Base-by-base conservation (phyloP, 306 rosid genomes). In the Lathyrus tuberosus region DNA sequence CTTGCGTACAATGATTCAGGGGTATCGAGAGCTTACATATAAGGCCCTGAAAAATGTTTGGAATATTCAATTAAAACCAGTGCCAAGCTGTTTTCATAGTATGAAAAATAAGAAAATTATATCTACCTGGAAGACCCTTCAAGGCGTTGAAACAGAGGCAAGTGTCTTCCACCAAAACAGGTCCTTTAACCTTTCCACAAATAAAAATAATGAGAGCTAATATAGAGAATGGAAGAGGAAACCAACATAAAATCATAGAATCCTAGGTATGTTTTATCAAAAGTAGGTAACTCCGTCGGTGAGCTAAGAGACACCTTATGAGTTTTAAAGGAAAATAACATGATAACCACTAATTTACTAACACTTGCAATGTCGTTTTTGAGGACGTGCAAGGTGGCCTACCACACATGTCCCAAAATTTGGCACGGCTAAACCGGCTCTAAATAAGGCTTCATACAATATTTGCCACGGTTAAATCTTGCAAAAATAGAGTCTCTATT, bases 61-160 rank as follows among this genome's bases (percentile, higher is more conserved):
- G 42, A 82, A 75, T 59, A 76, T 63, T 31, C 35, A 74, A 76
- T 72, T 35, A 77, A 62, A 58, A 22, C 24, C 24, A 78, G 56
- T 15, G 41, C 66, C 30, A 74, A 69, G 62, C n/a, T 49, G 61
- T 26, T 63, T 44, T 70, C 66, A 62, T 6, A 72, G 35, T 37
- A 28, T 47, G 3, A 71, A 53, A 37, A 24, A 74, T 8, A 63
- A 46, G 38, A 56, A 80, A 61, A 40, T 17, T 42, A 75, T 43
- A 74, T 59, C 59, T 62, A 94, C 98, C 98, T 44, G 98, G 98
- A 72, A 93, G 98, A 80, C 98, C 98, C 83, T 90, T 86, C 67
- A 93, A 82, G 56, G 97, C 91, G 87, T 90, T 93, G 86, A 90
- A 93, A 84, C 98, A 93, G 60, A 93, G 98, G 84, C 97, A 93